Base-by-base conservation (phyloP, 495 filamentous ascomycete genomes). In the Delitschia confertaspora region DNA sequence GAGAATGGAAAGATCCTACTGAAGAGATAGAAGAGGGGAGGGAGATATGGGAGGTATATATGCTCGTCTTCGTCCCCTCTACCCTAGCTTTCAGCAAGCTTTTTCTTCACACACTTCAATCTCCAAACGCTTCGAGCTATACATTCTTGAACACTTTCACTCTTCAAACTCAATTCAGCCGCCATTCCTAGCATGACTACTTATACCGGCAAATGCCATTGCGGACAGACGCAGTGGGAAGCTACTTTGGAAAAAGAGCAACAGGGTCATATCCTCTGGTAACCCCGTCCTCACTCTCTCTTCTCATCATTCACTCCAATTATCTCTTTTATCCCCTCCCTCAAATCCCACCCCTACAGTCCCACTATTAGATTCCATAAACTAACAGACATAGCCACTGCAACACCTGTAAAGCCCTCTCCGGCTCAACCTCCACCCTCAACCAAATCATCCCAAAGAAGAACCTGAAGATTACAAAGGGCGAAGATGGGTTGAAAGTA, bases 171-270 rank as follows among this genome's bases (percentile, higher is more conserved):
- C n/a, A n/a, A n/a, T n/a, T n/a, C n/a, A n/a, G n/a, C n/a, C n/a
- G n/a, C n/a, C n/a, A n/a, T n/a, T n/a, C n/a, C n/a, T n/a, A n/a
- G n/a, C n/a, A 67, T 67, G 61, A 40, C 59, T 9, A 60, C 60
- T 26, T 68, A 66, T 60, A 47, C 60, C 18, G 72, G 69, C 49
- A 58, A 62, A 11, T 74, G 72, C 65, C 68, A 73, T 53, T 74
- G 72, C 48, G 68, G 69, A 33, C 57, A 73, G 37, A 62, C 58
- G 22, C 57, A 67, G 51, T 73, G 69, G 68, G 59, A 57, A 16
- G 62, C 63, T 37, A 66, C 64, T 41, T 50, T 73, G 16, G 35
- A 52, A 13, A 45, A 53, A 35, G 65, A 70, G 16, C 60, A 65
- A 19, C 45, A 49, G 11, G 55, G 58, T 9, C 65, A 71, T 50